phyloP scores from a whole-genome alignment of 1,284 basidiomycete species.

The Takashimella koratensis region DNA sequence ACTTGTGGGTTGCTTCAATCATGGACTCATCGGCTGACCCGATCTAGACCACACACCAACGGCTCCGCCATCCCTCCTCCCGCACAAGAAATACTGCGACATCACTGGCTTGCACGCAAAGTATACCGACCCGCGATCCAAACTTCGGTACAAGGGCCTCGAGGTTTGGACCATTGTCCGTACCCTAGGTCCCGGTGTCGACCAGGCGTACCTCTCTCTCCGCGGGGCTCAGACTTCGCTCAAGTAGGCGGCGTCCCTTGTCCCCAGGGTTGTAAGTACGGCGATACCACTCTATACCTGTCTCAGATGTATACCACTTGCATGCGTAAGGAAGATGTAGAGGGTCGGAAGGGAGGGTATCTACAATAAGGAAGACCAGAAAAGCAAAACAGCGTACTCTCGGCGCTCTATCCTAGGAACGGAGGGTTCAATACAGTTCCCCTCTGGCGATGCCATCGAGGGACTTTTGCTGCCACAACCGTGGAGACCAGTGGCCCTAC shows the following conservation, averaged over 20 bases:
- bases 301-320: background rate
- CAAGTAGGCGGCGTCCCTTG: conserved; percentile 23
- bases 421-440: no score
- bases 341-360: background rate
- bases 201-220: conserved; percentile 47
- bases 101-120: conserved; percentile 52
- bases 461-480: background rate
- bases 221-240: conserved; percentile 45
- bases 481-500: no score
- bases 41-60: conserved; percentile 44
- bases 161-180: conserved; percentile 49
- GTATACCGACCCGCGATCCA: conserved; percentile 50
- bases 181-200: conserved; percentile 46
- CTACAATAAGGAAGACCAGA: background rate
- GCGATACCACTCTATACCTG: background rate
- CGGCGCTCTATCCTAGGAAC: background rate
- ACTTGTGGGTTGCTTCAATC: conserved; percentile 41
- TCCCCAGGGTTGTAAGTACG: no score
- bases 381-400: background rate
- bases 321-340: background rate
- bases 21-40: background rate
- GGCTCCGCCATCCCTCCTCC: conserved; percentile 47
- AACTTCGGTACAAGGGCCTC: conserved; percentile 48
- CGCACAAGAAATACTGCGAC: conserved; percentile 54
- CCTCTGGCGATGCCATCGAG: no score